A percentile compares a stretch with the other conserved stretches of the same genome.
These are phyloP conservation scores for Capillidium rhysosporum DNA, from an alignment of 371 early-diverging fungal species.

Conservation along the genomic window DNA sequence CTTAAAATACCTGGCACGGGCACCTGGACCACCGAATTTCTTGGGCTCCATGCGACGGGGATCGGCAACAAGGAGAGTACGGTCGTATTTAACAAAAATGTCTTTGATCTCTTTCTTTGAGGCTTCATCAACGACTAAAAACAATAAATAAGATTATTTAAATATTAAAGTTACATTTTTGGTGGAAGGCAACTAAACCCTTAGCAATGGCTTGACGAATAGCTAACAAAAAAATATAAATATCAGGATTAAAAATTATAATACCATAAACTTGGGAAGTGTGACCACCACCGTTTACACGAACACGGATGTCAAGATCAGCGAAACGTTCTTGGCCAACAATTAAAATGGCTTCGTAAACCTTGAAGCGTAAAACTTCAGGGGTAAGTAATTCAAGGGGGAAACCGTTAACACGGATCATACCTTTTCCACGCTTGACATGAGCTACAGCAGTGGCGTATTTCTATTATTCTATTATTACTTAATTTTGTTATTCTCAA, in stretches of 20 bases:
- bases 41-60: slow-evolving; percentile 99
- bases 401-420: slow-evolving; percentile 94
- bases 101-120: slow-evolving; percentile 99
- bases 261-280: slow-evolving; percentile 65
- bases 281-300: slow-evolving; percentile 96
- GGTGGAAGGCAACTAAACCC: slow-evolving; percentile 98
- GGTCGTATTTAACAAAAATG: slow-evolving; percentile 88
- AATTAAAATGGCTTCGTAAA: slow-evolving; percentile 95
- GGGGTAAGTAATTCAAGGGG: slow-evolving; percentile 94
- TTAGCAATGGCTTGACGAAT: slow-evolving; percentile 99
- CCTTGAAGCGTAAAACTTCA: slow-evolving; percentile 92
- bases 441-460: slow-evolving; percentile 98
- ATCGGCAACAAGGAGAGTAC: slow-evolving; percentile 97
- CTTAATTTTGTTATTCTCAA: neutral
- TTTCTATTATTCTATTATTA: slow-evolving; percentile 43
- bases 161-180: slow-evolving; percentile 51
- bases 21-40: slow-evolving; percentile 99
- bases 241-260: neutral
- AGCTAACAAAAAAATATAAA: slow-evolving; percentile 35
- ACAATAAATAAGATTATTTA: neutral
- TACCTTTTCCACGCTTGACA: slow-evolving; percentile 94
- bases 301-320: slow-evolving; percentile 93
- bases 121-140: slow-evolving; percentile 84
- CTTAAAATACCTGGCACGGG: slow-evolving; percentile 76
- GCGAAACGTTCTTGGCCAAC: slow-evolving; percentile 93